Evolutionary conservation across 345 rosid genomes (phyloP).

Genomic region (Gossypium stocksii): DNA sequence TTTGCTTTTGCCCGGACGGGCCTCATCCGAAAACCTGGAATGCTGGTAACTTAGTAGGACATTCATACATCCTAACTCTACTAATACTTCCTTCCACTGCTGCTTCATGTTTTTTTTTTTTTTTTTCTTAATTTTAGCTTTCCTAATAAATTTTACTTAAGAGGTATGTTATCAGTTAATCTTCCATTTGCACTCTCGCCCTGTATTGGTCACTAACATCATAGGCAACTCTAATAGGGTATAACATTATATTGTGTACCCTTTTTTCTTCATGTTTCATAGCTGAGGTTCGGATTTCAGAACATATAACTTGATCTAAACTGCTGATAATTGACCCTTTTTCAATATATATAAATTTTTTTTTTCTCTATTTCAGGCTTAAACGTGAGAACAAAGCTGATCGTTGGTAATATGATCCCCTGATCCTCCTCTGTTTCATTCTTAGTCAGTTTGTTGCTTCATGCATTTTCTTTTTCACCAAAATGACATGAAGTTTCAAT

Average conservation of each 20-base stretch:
- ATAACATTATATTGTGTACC: background rate
- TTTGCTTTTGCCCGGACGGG: conserved; percentile 49
- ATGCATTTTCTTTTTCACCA: background rate
- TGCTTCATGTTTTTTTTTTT: background rate
- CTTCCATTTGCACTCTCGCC: background rate
- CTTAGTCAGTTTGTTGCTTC: background rate
- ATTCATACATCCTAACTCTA: background rate
- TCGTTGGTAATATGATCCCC: conserved; percentile 26
- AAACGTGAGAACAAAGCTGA: background rate
- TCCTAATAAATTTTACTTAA: background rate
- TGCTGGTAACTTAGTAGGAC: conserved; percentile 34
- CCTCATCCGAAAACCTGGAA: conserved; percentile 31
- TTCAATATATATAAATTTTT: background rate
- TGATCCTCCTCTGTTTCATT: conserved; percentile 3
- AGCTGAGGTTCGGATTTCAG: too few species aligned
- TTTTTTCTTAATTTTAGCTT: background rate
- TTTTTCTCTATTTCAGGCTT: background rate
- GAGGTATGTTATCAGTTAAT: background rate
- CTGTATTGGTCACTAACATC: background rate
- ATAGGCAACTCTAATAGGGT: background rate
- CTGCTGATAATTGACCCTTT: background rate
- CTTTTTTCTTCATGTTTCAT: background rate
- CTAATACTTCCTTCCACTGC: background rate
- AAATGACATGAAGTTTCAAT: background rate
- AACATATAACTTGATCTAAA: background rate